phyloP scores from a whole-genome alignment of 2,329 filamentous ascomycete species.

The Colletotrichum graminicola region DNA sequence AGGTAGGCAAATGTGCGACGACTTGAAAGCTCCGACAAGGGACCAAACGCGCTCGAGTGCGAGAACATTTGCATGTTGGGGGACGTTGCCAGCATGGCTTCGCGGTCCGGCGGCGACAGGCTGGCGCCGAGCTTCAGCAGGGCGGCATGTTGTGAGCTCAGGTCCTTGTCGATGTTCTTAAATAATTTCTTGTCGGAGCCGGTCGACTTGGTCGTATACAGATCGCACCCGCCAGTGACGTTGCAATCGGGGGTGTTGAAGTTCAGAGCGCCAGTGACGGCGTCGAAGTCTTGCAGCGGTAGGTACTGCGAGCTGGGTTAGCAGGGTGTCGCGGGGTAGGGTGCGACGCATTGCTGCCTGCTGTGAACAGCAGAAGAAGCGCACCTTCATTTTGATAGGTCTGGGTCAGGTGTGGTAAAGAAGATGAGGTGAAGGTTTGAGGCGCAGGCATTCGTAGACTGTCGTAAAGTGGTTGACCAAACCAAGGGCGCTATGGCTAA shows the following conservation, averaged over 20 bases:
- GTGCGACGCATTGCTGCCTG: conserved; percentile 29
- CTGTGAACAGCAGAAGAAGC: conserved; percentile 31
- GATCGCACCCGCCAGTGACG: conserved; percentile 92
- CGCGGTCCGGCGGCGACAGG: conserved; percentile 84
- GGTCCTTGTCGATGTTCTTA: conserved; percentile 91
- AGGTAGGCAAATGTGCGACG: conserved; percentile 95
- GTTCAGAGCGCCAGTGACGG: conserved; percentile 91
- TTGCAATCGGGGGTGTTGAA: conserved; percentile 95
- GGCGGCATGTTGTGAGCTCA: conserved; percentile 92
- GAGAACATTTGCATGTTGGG: conserved; percentile 73
- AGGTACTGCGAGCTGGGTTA: conserved; percentile 75
- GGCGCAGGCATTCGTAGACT: conserved; percentile 24
- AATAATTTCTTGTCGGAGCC: conserved; percentile 97
- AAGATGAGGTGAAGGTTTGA: conserved; percentile 22
- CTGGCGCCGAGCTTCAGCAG: conserved; percentile 88
- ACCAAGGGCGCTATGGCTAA: conserved; percentile 5
- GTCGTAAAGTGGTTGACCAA: conserved; percentile 1
- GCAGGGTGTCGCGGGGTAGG: conserved; percentile 15
- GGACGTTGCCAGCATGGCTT: conserved; percentile 75
- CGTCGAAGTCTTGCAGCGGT: conserved; percentile 89
- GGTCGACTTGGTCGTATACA: conserved; percentile 97
- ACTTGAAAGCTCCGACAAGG: conserved; percentile 87
- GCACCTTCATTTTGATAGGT: conserved; percentile 43
- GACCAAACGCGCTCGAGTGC: conserved; percentile 91
- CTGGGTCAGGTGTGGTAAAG: conserved; percentile 23